phyloP scores from a whole-genome alignment of 495 filamentous ascomycete genomes.

The Lophium mytilinum region DNA sequence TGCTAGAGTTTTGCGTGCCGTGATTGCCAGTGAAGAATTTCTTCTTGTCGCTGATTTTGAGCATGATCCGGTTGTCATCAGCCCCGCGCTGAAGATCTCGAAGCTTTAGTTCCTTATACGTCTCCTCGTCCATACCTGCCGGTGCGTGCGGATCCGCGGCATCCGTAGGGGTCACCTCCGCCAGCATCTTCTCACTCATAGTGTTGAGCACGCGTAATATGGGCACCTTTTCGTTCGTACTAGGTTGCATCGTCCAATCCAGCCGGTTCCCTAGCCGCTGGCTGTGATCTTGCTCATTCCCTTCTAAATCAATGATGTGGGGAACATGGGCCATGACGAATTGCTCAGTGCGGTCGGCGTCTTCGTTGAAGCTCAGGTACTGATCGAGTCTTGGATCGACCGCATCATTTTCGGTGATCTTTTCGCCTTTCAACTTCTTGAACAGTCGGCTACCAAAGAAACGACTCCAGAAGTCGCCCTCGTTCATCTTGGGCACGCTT shows the following conservation, averaged over 20 bases:
- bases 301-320: slow-evolving; percentile 82
- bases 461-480: slow-evolving; percentile 78
- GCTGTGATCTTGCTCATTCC: slow-evolving; percentile 85
- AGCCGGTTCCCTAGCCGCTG: slow-evolving; percentile 72
- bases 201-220: slow-evolving; percentile 81
- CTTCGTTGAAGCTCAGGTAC: slow-evolving; percentile 60
- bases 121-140: slow-evolving; percentile 64
- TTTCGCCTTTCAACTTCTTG: slow-evolving; percentile 86
- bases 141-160: slow-evolving; percentile 48
- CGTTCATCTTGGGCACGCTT: slow-evolving; percentile 73
- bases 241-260: slow-evolving; percentile 79
- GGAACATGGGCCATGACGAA: slow-evolving; percentile 57
- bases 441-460: slow-evolving; percentile 87
- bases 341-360: slow-evolving; percentile 42
- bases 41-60: slow-evolving; percentile 81
- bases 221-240: slow-evolving; percentile 55
- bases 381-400: slow-evolving; percentile 72
- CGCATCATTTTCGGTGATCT: slow-evolving; percentile 63
- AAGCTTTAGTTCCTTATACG: slow-evolving; percentile 65
- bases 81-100: slow-evolving; percentile 72
- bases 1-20: slow-evolving; percentile 25
- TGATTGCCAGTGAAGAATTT: slow-evolving; percentile 65
- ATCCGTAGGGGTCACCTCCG: slow-evolving; percentile 71
- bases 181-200: slow-evolving; percentile 84
- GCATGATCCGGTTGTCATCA: slow-evolving; percentile 62